phyloP scores from a whole-genome alignment of 1,284 basidiomycete species.

The Macrocystidia cucumis region DNA sequence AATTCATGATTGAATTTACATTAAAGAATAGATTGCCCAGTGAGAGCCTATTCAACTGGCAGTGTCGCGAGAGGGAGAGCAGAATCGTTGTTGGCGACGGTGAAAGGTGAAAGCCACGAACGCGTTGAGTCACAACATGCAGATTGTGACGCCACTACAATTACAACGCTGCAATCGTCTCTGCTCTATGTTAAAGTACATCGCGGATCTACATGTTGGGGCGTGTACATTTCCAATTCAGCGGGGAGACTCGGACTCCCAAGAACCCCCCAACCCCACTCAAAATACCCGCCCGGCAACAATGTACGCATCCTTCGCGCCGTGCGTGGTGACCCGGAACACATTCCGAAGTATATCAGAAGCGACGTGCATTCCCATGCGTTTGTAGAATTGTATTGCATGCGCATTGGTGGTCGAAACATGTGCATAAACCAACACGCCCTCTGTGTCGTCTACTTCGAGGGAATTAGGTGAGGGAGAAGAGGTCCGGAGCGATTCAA shows the following conservation, averaged over 20 bases:
- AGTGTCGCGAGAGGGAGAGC: slow-evolving; percentile 11
- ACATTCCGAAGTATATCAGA: slow-evolving; percentile 25
- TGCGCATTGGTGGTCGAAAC: slow-evolving; percentile 30
- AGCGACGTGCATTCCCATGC: slow-evolving; percentile 26
- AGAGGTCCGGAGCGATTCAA: slow-evolving; percentile 17
- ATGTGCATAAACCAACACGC: slow-evolving; percentile 27
- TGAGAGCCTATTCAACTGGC: slow-evolving; percentile 25
- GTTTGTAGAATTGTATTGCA: slow-evolving; percentile 32
- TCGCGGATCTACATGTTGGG: too few relatives aligned
- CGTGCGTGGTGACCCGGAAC: slow-evolving; percentile 25
- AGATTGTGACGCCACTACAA: too few relatives aligned
- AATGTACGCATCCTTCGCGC: slow-evolving; percentile 30
- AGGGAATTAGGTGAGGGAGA: slow-evolving; percentile 3
- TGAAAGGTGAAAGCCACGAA: background rate
- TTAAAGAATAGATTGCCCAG: slow-evolving; percentile 44
- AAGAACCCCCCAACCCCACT: too few relatives aligned
- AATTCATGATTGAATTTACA: too few relatives aligned
- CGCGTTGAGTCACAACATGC: background rate
- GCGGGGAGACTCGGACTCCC: too few relatives aligned
- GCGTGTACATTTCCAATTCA: too few relatives aligned
- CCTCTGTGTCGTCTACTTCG: slow-evolving; percentile 12
- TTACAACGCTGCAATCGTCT: too few relatives aligned
- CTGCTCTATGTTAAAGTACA: too few relatives aligned
- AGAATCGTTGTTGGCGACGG: background rate
- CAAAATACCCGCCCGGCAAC: slow-evolving; percentile 21